Evolutionary conservation across 495 filamentous ascomycete genomes (phyloP).

Genomic region (Beverwykella pulmonaria): DNA sequence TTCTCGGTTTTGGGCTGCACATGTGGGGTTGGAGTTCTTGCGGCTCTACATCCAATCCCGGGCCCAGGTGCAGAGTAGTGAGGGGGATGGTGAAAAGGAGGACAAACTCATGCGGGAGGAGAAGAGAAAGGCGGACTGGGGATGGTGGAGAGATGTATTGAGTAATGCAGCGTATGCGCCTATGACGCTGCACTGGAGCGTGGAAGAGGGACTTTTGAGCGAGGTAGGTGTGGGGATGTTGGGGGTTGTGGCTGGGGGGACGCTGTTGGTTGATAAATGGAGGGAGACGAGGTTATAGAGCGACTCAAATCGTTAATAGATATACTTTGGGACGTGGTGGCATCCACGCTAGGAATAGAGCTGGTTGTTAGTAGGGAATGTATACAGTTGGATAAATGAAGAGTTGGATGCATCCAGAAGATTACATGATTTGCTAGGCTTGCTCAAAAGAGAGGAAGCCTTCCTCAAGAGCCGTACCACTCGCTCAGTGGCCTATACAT

Average conservation of each 20-base stretch:
- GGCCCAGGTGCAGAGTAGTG: neutral
- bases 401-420: too few species aligned
- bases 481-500: too few species aligned
- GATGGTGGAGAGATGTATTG: constrained; percentile 43
- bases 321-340: neutral
- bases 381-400: too few species aligned
- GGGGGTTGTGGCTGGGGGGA: constrained; percentile 64
- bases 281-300: constrained; percentile 44
- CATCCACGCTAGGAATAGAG: too few species aligned
- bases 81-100: constrained; percentile 43
- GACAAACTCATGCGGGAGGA: constrained; percentile 42
- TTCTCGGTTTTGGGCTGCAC: constrained; percentile 74
- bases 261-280: constrained; percentile 71
- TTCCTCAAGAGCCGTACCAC: too few species aligned
- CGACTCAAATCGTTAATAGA: neutral
- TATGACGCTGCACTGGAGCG: constrained; percentile 77
- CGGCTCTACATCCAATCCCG: constrained; percentile 54
- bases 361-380: too few species aligned
- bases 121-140: constrained; percentile 44
- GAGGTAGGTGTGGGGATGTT: constrained; percentile 65
- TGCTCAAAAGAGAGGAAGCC: too few species aligned
- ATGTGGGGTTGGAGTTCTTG: constrained; percentile 75
- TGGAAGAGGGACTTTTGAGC: constrained; percentile 65
- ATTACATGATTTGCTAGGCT: too few species aligned
- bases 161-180: constrained; percentile 61